phyloP scores from a whole-genome alignment of 176 grass and related monocot genomes.

The Triticum turgidum region DNA sequence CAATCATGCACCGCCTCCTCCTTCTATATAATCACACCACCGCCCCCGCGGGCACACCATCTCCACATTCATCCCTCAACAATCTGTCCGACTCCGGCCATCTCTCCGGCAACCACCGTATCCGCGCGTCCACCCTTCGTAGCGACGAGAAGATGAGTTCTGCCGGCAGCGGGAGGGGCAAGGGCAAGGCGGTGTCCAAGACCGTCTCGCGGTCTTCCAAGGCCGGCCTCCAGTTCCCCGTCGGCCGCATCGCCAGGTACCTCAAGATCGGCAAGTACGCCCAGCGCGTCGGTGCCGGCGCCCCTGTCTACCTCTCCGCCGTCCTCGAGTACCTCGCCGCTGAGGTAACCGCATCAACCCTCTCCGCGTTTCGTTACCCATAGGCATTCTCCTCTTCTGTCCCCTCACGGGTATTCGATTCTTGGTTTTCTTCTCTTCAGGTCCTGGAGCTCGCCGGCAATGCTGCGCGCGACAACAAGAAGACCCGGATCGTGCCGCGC shows the following conservation, averaged over 20 bases:
- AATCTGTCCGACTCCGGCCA: background rate
- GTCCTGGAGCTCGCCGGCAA: constrained; percentile 62
- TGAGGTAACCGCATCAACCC: constrained; percentile 11
- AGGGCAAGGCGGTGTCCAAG: constrained; percentile 43
- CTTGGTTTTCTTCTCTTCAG: background rate
- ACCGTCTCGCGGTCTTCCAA: constrained; percentile 49
- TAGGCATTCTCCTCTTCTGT: background rate
- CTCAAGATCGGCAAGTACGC: constrained; percentile 88
- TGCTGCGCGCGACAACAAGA: constrained; percentile 71
- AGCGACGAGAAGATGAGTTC: constrained; percentile 42
- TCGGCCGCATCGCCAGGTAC: constrained; percentile 67
- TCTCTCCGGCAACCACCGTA: background rate
- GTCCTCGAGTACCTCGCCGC: constrained; percentile 90
- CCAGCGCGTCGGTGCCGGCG: constrained; percentile 64
- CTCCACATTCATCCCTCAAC: background rate
- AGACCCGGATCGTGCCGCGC: constrained; percentile 59
- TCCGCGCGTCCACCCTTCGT: background rate
- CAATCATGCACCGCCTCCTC: constrained; percentile 3
- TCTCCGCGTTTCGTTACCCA: background rate
- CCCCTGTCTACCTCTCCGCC: constrained; percentile 73
- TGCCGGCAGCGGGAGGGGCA: constrained; percentile 42
- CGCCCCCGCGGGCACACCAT: background rate
- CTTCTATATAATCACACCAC: constrained; percentile 10
- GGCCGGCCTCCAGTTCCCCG: constrained; percentile 81
- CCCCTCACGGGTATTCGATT: background rate